Conservation (phyloP, 305 asterid species). For the Solanum hybrid region DNA sequence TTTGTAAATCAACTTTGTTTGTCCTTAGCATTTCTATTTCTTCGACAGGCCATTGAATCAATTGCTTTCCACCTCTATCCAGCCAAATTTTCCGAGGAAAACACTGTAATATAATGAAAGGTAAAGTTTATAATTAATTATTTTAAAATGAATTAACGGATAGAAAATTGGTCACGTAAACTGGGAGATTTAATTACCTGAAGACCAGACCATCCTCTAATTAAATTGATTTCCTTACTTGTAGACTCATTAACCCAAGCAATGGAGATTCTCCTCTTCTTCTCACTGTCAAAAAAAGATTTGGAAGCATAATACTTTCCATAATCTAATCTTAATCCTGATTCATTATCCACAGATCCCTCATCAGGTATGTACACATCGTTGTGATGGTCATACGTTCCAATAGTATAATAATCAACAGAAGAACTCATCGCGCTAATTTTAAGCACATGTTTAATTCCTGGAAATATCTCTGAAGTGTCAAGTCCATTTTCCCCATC, state of each 20-base stretch:
- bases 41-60: conserved; percentile 61
- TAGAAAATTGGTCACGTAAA: background rate
- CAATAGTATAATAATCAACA: conserved; percentile 34
- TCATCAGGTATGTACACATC: conserved; percentile 18
- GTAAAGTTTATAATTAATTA: too few relatives aligned
- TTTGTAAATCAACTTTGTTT: conserved; percentile 18
- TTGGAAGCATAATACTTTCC: conserved; percentile 55
- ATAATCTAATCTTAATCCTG: conserved; percentile 32
- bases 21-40: conserved; percentile 41
- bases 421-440: conserved; percentile 17
- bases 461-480: conserved; percentile 14
- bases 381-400: conserved; percentile 11
- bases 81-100: conserved; percentile 47
- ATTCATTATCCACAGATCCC: conserved; percentile 12
- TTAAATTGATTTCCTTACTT: background rate
- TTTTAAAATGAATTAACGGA: too few relatives aligned
- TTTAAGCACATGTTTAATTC: conserved; percentile 37
- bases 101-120: conserved; percentile 19
- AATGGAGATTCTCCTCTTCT: conserved; percentile 37
- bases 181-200: conserved; percentile 23
- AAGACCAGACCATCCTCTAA: conserved; percentile 46
- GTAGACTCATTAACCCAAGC: conserved; percentile 48
- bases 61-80: conserved; percentile 32
- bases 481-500: conserved; percentile 21
- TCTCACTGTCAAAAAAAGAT: conserved; percentile 30